These are phyloP conservation scores for Penicillium daleae DNA, from an alignment of 495 filamentous ascomycete genomes.

Conservation along the genomic window DNA sequence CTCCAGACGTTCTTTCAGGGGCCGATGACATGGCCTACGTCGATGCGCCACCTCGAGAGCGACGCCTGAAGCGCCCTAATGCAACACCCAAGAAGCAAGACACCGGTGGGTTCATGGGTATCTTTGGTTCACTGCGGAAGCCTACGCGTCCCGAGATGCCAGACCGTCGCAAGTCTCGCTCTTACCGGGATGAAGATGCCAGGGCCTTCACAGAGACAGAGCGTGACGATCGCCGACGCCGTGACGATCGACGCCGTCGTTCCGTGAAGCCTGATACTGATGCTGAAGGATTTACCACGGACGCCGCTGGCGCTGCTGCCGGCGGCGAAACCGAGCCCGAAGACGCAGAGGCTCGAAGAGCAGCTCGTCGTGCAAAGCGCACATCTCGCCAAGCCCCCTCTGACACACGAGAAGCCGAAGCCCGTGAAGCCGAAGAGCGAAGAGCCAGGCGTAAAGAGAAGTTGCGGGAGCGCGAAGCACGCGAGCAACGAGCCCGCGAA, in stretches of 20 bases:
- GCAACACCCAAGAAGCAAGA: conserved; percentile 52
- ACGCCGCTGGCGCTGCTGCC: conserved; percentile 35
- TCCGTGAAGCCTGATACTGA: conserved; percentile 47
- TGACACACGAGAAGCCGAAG: conserved; percentile 42
- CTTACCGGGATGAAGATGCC: conserved; percentile 43
- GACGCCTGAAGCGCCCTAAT: conserved; percentile 47
- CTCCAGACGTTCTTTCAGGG: conserved; percentile 45
- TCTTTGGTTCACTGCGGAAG: conserved; percentile 51
- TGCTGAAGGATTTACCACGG: conserved; percentile 49
- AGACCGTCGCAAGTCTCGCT: conserved; percentile 46
- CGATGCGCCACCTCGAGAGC: conserved; percentile 71
- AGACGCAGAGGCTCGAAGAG: conserved; percentile 55
- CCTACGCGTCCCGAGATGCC: conserved; percentile 40
- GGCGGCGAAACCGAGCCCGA: conserved; percentile 53
- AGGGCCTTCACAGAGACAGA: conserved; percentile 43
- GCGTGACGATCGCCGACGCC: conserved; percentile 51
- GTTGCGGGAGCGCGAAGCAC: conserved; percentile 42
- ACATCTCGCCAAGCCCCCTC: conserved; percentile 41
- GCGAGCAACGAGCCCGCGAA: conserved; percentile 46
- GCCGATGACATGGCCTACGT: conserved; percentile 73
- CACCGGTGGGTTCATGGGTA: conserved; percentile 50
- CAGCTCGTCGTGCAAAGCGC: conserved; percentile 50
- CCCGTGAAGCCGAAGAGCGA: conserved; percentile 50
- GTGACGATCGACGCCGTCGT: conserved; percentile 47
- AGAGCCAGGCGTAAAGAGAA: conserved; percentile 48